phyloP scores from a whole-genome alignment of 805 yeast genomes.

The Millerozyma miso region DNA sequence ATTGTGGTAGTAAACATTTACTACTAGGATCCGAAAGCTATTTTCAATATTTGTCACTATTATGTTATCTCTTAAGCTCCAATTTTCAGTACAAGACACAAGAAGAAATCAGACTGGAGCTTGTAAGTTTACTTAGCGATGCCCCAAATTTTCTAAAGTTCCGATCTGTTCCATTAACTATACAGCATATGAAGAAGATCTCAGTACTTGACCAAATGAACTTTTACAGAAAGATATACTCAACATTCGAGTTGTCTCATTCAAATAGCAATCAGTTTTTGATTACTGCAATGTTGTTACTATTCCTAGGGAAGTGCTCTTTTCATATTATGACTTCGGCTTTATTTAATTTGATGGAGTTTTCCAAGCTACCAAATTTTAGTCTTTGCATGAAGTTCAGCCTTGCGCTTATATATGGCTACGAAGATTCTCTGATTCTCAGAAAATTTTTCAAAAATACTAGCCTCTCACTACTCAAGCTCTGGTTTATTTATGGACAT shows the following conservation, averaged over 20 bases:
- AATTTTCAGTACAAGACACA: slow-evolving; percentile 14
- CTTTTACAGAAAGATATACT: slow-evolving; percentile 27
- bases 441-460: slow-evolving; percentile 24
- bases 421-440: slow-evolving; percentile 9
- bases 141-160: slow-evolving; percentile 17
- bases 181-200: slow-evolving; percentile 5
- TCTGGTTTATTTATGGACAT: slow-evolving; percentile 37
- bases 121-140: slow-evolving; percentile 6
- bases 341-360: slow-evolving; percentile 40
- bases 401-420: slow-evolving; percentile 18
- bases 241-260: slow-evolving; percentile 32
- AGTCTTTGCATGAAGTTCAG: slow-evolving; percentile 24
- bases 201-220: slow-evolving; percentile 13
- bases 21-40: neutral
- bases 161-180: slow-evolving; percentile 13
- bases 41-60: neutral
- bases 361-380: slow-evolving; percentile 27
- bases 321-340: slow-evolving; percentile 28
- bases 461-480: slow-evolving; percentile 34
- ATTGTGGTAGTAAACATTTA: slow-evolving; percentile 23
- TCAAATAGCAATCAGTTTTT: slow-evolving; percentile 34
- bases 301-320: slow-evolving; percentile 25
- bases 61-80: slow-evolving; percentile 4
- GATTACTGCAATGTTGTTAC: slow-evolving; percentile 34
- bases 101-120: neutral